Evolutionary conservation across 345 rosid genomes (phyloP).

Genomic region (Salix suchowensis): DNA sequence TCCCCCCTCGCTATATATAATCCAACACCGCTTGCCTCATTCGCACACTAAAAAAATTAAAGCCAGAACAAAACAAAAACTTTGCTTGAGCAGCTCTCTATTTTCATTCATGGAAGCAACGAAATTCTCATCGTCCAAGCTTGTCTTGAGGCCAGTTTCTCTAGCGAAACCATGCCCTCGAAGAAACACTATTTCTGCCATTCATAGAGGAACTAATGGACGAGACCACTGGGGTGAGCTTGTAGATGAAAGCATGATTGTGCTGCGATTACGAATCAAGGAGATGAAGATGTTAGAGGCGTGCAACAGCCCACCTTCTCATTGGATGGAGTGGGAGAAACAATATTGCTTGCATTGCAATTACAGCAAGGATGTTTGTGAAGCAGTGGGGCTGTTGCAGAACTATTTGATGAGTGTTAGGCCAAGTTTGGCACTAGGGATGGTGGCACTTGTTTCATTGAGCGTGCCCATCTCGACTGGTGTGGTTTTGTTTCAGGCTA

Average conservation of each 20-base stretch:
- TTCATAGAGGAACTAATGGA: not conserved
- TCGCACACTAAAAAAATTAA: not conserved
- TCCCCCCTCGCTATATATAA: no score
- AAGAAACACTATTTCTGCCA: not conserved
- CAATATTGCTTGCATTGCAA: not conserved
- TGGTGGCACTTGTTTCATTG: not conserved
- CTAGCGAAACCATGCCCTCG: not conserved
- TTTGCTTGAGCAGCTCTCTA: not conserved
- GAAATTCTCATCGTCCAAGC: not conserved
- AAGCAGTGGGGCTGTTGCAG: slow-evolving; percentile 7
- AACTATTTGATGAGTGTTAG: not conserved
- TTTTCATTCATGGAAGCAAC: not conserved
- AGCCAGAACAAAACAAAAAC: no score
- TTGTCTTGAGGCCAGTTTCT: not conserved
- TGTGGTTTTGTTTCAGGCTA: not conserved
- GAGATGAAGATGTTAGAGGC: slow-evolving; percentile 1
- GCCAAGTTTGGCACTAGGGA: slow-evolving; percentile 10
- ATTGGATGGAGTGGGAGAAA: slow-evolving; percentile 19
- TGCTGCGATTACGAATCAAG: not conserved
- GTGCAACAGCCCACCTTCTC: not conserved
- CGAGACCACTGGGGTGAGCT: not conserved
- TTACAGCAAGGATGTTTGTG: slow-evolving; percentile 3
- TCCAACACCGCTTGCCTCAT: not conserved
- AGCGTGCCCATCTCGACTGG: not conserved
- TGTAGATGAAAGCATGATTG: slow-evolving; percentile 10